A percentile compares a stretch with the other conserved stretches of the same genome.
phyloP scores from a whole-genome alignment of 495 filamentous ascomycete genomes.

The Cudoniella acicularis region DNA sequence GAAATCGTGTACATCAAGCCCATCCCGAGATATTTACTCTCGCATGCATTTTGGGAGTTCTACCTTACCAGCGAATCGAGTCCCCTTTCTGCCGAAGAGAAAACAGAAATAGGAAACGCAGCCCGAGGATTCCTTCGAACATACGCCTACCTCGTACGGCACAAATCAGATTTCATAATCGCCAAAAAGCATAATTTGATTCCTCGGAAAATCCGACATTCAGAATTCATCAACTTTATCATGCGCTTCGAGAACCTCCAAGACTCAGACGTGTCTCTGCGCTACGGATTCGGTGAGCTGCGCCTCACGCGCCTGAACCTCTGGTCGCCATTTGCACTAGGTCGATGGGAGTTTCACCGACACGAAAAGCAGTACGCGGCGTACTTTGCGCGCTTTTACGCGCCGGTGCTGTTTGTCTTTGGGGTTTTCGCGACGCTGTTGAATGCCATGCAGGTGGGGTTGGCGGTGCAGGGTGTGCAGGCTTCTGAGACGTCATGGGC shows the following conservation, averaged over 20 bases:
- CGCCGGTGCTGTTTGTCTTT: constrained; percentile 30
- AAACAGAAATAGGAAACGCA: background rate
- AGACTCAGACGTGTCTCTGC: background rate
- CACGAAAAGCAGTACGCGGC: constrained; percentile 14
- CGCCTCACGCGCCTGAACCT: constrained; percentile 32
- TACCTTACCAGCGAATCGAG: constrained; percentile 16
- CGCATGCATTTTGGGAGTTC: constrained; percentile 38
- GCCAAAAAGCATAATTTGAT: constrained; percentile 20
- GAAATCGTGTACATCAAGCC: constrained; percentile 51
- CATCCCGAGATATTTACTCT: constrained; percentile 46
- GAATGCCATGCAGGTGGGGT: constrained; percentile 28
- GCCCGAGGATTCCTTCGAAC: constrained; percentile 35
- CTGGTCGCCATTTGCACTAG: background rate
- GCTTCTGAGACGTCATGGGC: background rate
- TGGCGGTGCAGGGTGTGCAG: background rate
- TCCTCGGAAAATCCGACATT: constrained; percentile 19
- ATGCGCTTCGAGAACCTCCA: constrained; percentile 6
- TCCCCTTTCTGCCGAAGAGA: background rate
- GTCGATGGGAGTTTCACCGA: constrained; percentile 16
- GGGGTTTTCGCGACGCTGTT: constrained; percentile 27
- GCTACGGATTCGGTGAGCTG: constrained; percentile 38
- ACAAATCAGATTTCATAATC: constrained; percentile 36
- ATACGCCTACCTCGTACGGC: constrained; percentile 35
- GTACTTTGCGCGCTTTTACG: constrained; percentile 31
- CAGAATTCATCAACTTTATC: constrained; percentile 24